phyloP scores from a whole-genome alignment of 148 eudicot species.

The Fallopia convolvulus region DNA sequence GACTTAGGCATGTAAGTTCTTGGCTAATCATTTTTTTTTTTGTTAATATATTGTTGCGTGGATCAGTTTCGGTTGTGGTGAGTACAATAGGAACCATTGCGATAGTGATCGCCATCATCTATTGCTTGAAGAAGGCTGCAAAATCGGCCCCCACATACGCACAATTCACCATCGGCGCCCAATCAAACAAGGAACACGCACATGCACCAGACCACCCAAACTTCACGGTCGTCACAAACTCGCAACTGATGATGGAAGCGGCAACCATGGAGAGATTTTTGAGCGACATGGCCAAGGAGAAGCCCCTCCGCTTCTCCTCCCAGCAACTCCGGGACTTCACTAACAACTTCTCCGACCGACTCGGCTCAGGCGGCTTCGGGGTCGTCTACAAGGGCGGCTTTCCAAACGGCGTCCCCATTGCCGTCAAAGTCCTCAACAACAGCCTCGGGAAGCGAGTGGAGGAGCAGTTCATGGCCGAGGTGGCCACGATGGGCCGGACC shows the following conservation, averaged over 20 bases:
- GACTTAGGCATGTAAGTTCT: too few species aligned
- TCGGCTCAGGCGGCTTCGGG: constrained; percentile 28
- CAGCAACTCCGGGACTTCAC: constrained; percentile 19
- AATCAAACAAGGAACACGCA: neutral
- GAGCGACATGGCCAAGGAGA: constrained; percentile 25
- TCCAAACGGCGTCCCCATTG: constrained; percentile 18
- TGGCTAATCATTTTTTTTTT: neutral
- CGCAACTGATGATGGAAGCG: constrained; percentile 1
- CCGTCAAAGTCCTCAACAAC: constrained; percentile 24
- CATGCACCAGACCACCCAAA: neutral
- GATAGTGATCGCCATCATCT: constrained; percentile 22
- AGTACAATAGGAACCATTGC: constrained; percentile 17
- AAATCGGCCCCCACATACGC: constrained; percentile 20
- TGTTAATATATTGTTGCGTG: neutral
- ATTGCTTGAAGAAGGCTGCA: constrained; percentile 28
- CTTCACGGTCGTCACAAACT: neutral
- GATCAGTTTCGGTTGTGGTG: constrained; percentile 16
- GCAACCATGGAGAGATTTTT: constrained; percentile 29
- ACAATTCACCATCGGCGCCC: constrained; percentile 15
- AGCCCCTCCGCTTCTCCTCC: constrained; percentile 26
- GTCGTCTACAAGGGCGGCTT: constrained; percentile 28
- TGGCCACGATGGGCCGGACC: constrained; percentile 26
- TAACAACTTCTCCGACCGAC: constrained; percentile 17
- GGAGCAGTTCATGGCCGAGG: constrained; percentile 35
- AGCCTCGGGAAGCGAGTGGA: constrained; percentile 16